Conservation (phyloP, 192 early-diverging fungal species). For the Coemansia sp. region DNA sequence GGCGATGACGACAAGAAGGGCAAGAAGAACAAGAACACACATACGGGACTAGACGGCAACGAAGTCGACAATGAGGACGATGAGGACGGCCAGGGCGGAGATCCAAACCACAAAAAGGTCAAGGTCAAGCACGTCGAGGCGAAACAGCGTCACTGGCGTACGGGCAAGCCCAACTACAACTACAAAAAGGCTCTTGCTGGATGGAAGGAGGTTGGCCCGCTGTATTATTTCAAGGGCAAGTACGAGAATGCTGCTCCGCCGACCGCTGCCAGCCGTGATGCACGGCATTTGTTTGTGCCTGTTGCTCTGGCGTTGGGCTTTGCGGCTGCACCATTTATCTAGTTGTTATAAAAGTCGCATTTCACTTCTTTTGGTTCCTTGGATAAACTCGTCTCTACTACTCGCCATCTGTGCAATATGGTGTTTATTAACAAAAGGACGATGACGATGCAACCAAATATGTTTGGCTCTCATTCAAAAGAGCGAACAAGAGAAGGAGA, state of each 20-base stretch:
- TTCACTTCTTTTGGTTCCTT: too few relatives aligned
- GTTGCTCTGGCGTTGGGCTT: neutral
- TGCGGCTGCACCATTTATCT: constrained; percentile 4
- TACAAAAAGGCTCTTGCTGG: constrained; percentile 42
- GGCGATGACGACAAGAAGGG: constrained; percentile 7
- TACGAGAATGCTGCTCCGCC: constrained; percentile 33
- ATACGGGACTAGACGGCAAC: constrained; percentile 48
- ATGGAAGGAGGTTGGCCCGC: constrained; percentile 49
- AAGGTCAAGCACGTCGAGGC: constrained; percentile 46
- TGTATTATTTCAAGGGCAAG: constrained; percentile 51
- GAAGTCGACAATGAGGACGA: constrained; percentile 38
- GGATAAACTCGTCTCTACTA: too few relatives aligned
- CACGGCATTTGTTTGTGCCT: neutral
- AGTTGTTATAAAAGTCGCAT: neutral
- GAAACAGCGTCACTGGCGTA: constrained; percentile 45
- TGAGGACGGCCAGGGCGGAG: constrained; percentile 14
- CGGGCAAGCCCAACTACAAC: constrained; percentile 45
- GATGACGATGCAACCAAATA: neutral
- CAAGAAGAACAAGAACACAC: constrained; percentile 40
- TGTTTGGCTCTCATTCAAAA: too few relatives aligned
- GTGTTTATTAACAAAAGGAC: too few relatives aligned
- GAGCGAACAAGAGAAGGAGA: neutral
- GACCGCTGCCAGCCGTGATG: neutral
- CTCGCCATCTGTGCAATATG: too few relatives aligned
- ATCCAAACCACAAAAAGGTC: constrained; percentile 24